A percentile compares a stretch with the other conserved stretches of the same genome.
Conservation (phyloP, 202 grass and related monocot species). For the Zoysia matrella region DNA sequence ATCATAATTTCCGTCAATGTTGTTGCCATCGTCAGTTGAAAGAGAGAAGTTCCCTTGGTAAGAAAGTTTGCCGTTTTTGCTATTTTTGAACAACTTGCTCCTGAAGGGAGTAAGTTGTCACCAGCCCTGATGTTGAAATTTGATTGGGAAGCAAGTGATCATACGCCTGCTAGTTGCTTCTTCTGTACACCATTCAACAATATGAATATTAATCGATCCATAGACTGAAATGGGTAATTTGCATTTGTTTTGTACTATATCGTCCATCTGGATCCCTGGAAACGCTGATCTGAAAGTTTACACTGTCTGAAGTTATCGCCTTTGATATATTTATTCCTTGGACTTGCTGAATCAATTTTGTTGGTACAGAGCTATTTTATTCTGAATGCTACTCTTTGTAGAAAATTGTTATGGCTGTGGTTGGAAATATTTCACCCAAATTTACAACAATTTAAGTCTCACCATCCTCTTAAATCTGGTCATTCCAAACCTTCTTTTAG, state of each 20-base stretch:
- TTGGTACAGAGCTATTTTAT: background rate
- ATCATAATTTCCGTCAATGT: conserved; percentile 6
- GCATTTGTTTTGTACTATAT: background rate
- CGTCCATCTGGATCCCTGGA: background rate
- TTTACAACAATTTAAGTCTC: background rate
- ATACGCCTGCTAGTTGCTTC: conserved; percentile 22
- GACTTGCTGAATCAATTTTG: background rate
- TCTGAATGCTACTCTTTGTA: background rate
- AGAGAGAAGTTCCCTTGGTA: background rate
- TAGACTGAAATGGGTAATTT: conserved; percentile 8
- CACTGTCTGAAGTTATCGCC: background rate
- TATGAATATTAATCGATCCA: conserved; percentile 9
- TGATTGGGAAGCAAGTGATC: background rate
- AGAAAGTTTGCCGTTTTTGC: background rate
- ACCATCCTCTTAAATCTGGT: background rate
- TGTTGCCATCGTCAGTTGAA: background rate
- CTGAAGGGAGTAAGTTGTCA: conserved; percentile 14
- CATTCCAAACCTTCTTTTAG: background rate
- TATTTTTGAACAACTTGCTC: background rate
- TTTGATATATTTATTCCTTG: conserved; percentile 5
- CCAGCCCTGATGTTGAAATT: background rate
- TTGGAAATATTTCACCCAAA: background rate
- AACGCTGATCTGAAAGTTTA: background rate
- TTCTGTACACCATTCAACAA: conserved; percentile 19
- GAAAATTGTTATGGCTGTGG: background rate